Evolutionary conservation across 148 eudicot genomes (phyloP), one percentile per base, ranked within the genome.

Genomic region (Spergularia bocconei): DNA sequence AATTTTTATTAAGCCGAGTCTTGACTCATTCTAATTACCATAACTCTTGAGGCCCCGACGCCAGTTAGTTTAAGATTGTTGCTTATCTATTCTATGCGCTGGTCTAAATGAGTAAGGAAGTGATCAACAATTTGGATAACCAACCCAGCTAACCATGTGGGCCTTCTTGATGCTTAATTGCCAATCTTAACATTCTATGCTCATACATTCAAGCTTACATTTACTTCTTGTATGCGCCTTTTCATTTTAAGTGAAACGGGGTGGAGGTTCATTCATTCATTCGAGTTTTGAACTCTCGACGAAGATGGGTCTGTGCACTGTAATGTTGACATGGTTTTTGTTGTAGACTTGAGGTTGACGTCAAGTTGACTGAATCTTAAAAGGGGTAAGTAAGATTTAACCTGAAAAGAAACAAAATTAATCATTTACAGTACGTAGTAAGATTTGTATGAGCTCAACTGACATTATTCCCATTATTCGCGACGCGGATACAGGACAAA

Each of bases 401-500:
- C 33, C 63, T 59, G 29, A 59, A 21, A 59, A 59, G 63, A 59
- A 59, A 59, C 63, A 21, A 59, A 59, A 36, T 59, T 25, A 21
- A 59, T 7, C 9, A 10, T 7, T 0, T 0, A 23, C 25, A 0
- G 25, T 23, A 23, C 25, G 25, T 23, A 23, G 23, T 11, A 17
- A 44, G 47, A 39, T 14, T 61, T 38, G 25, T 41, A 68, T 48
- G 71, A 19, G 3, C 13, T 10, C 7, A 50, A n/a, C 39, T 14
- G 25, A 62, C 54, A 72, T n/a, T 19, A 19, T 54, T 23, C 20
- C 67, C 65, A 23, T 14, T 61, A 73, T 44, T 73, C 17, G 67
- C 75, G 57, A 60, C 75, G 56, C 51, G 75, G 67, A 44, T 60
- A 59, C 7, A 48, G 19, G 67, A 20, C 67, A n/a, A 41, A 38